These are phyloP conservation scores for Ophiostoma triangulosporum DNA, from an alignment of 2,329 filamentous ascomycete genomes.

Conservation along the genomic window DNA sequence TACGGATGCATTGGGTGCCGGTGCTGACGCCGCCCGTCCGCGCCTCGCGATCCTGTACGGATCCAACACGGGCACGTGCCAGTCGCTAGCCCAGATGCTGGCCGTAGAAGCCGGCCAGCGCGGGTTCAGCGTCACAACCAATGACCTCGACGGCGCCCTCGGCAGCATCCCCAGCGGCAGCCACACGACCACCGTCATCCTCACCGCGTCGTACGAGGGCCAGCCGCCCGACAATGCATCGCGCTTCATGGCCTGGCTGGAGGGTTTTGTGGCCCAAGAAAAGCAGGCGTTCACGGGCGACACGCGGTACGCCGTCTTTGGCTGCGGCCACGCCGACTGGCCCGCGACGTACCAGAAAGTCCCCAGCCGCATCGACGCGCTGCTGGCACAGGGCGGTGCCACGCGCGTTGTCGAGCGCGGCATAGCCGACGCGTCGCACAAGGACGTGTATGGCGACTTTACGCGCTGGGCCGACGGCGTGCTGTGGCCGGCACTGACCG, in stretches of 20 bases:
- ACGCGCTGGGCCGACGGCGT: conserved; percentile 51
- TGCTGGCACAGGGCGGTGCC: conserved; percentile 34
- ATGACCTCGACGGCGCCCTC: conserved; percentile 43
- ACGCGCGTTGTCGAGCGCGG: conserved; percentile 35
- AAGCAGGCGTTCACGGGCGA: background rate
- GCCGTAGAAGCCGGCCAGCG: background rate
- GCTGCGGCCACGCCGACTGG: conserved; percentile 43
- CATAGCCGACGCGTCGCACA: conserved; percentile 43
- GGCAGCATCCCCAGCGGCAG: conserved; percentile 43
- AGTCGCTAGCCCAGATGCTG: conserved; percentile 20
- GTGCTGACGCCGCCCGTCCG: conserved; percentile 9
- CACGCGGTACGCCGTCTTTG: conserved; percentile 55
- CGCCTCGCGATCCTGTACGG: conserved; percentile 54
- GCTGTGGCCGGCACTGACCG: conserved; percentile 35
- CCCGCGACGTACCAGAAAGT: conserved; percentile 51
- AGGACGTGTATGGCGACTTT: conserved; percentile 54
- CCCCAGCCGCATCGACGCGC: conserved; percentile 46
- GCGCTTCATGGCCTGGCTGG: conserved; percentile 19
- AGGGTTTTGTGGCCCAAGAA: background rate
- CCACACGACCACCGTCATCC: conserved; percentile 47
- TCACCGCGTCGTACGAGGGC: conserved; percentile 60
- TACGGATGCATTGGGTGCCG: background rate
- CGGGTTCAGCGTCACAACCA: conserved; percentile 35
- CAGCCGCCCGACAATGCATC: conserved; percentile 59
- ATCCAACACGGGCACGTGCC: conserved; percentile 48